These are phyloP conservation scores for Kokia cookei DNA, from an alignment of 441 rosid species.

Conservation along the genomic window DNA sequence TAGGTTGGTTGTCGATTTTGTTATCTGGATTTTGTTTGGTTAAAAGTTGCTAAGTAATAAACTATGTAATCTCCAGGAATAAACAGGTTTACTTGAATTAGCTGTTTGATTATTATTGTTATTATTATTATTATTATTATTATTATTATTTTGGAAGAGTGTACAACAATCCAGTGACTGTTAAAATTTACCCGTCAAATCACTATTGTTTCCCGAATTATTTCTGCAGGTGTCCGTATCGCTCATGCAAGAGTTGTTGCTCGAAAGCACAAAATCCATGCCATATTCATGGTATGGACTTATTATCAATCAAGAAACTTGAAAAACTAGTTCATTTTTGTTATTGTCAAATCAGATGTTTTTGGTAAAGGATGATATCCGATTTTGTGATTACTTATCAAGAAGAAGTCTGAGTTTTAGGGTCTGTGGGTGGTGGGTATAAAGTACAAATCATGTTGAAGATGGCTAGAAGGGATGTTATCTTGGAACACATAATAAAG, in stretches of 20 bases:
- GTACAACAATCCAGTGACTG: background rate
- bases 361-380: background rate
- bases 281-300: slow-evolving; percentile 72
- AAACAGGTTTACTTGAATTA: background rate
- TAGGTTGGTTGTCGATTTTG: background rate
- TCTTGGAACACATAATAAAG: background rate
- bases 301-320: background rate
- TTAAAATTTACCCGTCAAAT: slow-evolving; percentile 2
- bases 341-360: background rate
- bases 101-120: too few relatives aligned
- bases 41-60: background rate
- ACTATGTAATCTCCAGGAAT: background rate
- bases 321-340: background rate
- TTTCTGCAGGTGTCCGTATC: slow-evolving; percentile 80
- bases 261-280: slow-evolving; percentile 92
- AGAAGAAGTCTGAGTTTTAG: background rate
- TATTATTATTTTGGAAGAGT: background rate
- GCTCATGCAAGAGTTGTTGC: slow-evolving; percentile 92
- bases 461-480: background rate
- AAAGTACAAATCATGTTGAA: background rate
- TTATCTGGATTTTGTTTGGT: background rate
- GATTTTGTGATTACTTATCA: background rate
- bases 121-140: too few relatives aligned
- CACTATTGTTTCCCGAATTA: slow-evolving; percentile 11
- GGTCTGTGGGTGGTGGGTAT: background rate